A percentile compares a stretch with the other conserved stretches of the same genome.
Conservation (phyloP, 257 asterid species). For the Primulina huaijiensis region DNA sequence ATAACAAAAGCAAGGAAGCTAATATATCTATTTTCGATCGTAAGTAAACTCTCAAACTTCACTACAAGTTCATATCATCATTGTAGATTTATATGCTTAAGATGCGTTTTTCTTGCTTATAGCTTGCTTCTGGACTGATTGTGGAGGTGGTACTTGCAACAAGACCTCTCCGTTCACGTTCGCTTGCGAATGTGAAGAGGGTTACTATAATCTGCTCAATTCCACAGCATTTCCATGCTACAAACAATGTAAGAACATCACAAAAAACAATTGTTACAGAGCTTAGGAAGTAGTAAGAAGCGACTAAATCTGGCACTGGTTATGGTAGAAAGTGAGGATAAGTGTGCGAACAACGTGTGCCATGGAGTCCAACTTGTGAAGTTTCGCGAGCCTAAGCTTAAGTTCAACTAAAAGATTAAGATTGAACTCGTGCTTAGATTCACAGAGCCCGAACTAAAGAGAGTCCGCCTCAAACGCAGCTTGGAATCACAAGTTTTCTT, state of each 20-base stretch:
- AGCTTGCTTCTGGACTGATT: constrained; percentile 57
- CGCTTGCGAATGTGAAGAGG: constrained; percentile 51
- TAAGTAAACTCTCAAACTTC: constrained; percentile 20
- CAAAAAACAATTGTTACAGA: too few species aligned
- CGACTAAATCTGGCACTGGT: background rate
- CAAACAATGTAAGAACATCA: constrained; percentile 47
- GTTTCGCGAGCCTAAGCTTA: background rate
- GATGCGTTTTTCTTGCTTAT: background rate
- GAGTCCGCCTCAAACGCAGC: background rate
- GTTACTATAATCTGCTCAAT: constrained; percentile 59
- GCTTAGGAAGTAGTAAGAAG: background rate
- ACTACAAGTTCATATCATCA: background rate
- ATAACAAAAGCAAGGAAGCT: constrained; percentile 26
- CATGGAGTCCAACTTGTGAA: background rate
- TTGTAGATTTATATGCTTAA: background rate
- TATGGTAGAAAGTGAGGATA: background rate
- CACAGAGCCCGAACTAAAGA: background rate
- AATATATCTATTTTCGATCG: constrained; percentile 51
- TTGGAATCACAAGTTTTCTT: background rate
- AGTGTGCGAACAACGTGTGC: background rate
- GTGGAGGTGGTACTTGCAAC: constrained; percentile 78
- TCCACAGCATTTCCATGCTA: constrained; percentile 56
- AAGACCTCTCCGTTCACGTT: constrained; percentile 39
- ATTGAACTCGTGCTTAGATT: background rate
- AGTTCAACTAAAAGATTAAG: background rate